These are phyloP conservation scores for Neoboletus brunneissimus DNA, from an alignment of 768 basidiomycete genomes.

Conservation along the genomic window DNA sequence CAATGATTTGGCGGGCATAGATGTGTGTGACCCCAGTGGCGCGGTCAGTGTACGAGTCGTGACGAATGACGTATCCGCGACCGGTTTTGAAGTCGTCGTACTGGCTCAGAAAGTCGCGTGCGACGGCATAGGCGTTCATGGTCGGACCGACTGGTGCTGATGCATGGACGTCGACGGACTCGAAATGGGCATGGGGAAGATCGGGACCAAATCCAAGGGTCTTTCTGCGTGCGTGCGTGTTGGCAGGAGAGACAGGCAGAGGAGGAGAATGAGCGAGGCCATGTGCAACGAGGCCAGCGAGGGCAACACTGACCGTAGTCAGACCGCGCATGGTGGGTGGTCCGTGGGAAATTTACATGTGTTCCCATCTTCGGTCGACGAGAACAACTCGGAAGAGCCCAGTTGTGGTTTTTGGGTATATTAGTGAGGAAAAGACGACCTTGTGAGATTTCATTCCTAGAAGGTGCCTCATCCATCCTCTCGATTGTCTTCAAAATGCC, in stretches of 20 bases:
- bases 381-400: no score
- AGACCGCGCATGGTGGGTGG: conserved; percentile 65
- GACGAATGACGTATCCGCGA: conserved; percentile 53
- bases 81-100: conserved; percentile 36
- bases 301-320: conserved; percentile 57
- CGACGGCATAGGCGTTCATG: conserved; percentile 59
- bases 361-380: no score
- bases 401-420: no score
- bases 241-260: conserved; percentile 4
- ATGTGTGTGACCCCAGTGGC: no score
- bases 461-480: no score
- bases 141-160: conserved; percentile 40
- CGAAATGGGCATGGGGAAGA: conserved; percentile 72
- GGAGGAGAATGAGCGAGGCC: conserved; percentile 44
- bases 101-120: conserved; percentile 52
- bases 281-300: conserved; percentile 58
- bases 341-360: no score
- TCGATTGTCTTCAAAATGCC: no score
- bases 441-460: no score
- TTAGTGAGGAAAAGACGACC: no score
- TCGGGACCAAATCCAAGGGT: conserved; percentile 85
- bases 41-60: no score
- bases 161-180: conserved; percentile 38
- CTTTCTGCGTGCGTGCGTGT: conserved; percentile 54
- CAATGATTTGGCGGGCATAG: no score